Evolutionary conservation across 1,284 basidiomycete species (phyloP).

Genomic region (Malassezia cuniculi): DNA sequence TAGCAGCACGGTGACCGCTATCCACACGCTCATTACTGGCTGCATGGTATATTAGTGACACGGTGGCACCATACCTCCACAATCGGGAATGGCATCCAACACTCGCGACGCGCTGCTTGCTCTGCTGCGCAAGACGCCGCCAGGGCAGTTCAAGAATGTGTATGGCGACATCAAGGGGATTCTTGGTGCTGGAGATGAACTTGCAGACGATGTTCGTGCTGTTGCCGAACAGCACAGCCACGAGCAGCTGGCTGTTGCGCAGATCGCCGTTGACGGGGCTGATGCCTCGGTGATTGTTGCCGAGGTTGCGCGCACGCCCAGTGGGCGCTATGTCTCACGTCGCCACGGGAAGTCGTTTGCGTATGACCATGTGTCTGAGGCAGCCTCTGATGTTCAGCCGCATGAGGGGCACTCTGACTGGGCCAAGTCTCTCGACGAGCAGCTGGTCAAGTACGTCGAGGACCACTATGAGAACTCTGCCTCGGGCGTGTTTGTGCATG

Average conservation of each 20-base stretch:
- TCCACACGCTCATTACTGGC: slow-evolving; percentile 37
- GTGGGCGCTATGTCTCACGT: too few species aligned
- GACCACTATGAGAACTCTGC: slow-evolving; percentile 36
- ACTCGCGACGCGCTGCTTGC: too few species aligned
- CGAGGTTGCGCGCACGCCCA: too few species aligned
- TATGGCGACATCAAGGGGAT: slow-evolving; percentile 11
- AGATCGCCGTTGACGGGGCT: too few species aligned
- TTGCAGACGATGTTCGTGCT: background rate
- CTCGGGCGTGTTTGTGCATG: slow-evolving; percentile 20
- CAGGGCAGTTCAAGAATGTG: slow-evolving; percentile 15
- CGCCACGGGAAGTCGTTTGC: too few species aligned
- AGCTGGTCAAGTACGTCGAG: slow-evolving; percentile 22
- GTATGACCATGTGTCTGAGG: slow-evolving; percentile 6
- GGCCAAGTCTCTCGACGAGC: slow-evolving; percentile 17
- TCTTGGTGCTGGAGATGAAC: background rate
- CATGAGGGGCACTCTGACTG: too few species aligned
- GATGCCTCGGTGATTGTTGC: too few species aligned
- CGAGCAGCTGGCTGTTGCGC: slow-evolving; percentile 5
- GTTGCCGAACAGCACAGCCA: slow-evolving; percentile 7
- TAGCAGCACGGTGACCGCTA: slow-evolving; percentile 17
- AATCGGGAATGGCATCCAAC: background rate
- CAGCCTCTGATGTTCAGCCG: background rate
- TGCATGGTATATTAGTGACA: slow-evolving; percentile 19
- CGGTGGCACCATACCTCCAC: background rate
- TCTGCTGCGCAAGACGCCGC: slow-evolving; percentile 15